Evolutionary conservation across 768 basidiomycete genomes (phyloP), one percentile per base, ranked within the genome.

Genomic region (Hygrophoropsis aurantiaca): DNA sequence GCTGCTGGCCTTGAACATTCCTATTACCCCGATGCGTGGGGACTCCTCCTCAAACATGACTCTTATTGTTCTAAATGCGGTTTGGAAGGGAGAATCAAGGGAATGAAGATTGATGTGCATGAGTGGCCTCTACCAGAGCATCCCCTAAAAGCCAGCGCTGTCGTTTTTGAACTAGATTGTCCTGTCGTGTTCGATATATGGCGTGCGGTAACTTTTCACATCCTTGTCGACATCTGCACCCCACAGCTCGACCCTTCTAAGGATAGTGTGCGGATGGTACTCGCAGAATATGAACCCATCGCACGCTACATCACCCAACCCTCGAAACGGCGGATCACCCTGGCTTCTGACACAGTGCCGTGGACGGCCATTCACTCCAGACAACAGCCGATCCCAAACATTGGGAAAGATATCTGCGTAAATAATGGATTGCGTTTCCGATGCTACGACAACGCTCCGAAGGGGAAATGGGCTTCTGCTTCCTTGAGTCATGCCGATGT

Each of bases 121-220:
- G 79, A 80, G 43, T 76, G 75, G 76, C 79, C 78, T 0, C 52
- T 80, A 32, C 75, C 78, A 0, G 24, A 42, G 1, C 36, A 52
- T 10, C 18, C 15, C 5, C 11, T 56, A 4, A 23, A 46, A 6
- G 64, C 65, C 0, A 57, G 68, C 42, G 54, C 54, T 0, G 61
- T 69, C 13, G 56, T 78, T 1, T 80, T 79, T 42, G 75, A 79
- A 47, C 49, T 77, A 2, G 47, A 53, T 9, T 67, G 67, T 42
- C 78, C 78, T 3, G 24, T 58, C 6, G 48, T 59, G 8, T 74
- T 78, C 51, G 55, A 62, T 5, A 60, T 71, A 44, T 80, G 78
- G 78, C 67, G 79, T 41, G 60, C 56, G 1, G 58, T 61, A 24
- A 77, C 76, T 4, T 71, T 67, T 41, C 53, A 54, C 35, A 53